These are phyloP conservation scores for Craspedostauros australis DNA, from an alignment of 108 stramenopile species.

Conservation along the genomic window DNA sequence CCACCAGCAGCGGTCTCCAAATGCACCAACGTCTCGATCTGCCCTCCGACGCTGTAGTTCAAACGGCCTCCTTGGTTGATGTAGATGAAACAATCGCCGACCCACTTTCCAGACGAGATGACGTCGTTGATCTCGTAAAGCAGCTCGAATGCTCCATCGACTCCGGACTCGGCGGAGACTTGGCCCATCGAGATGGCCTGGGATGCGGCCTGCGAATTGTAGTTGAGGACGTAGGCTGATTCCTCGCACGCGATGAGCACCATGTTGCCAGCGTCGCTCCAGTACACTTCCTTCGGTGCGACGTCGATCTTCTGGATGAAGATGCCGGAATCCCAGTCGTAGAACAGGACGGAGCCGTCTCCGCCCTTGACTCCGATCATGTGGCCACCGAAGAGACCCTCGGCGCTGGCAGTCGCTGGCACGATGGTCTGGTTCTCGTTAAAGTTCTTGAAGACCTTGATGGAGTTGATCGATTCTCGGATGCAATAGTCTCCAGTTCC, in stretches of 20 bases:
- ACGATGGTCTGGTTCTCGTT: conserved; percentile 76
- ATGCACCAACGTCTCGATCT: conserved; percentile 95
- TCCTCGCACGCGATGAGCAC: conserved; percentile 89
- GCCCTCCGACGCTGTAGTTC: conserved; percentile 97
- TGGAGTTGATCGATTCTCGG: conserved; percentile 85
- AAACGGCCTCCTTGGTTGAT: conserved; percentile 86
- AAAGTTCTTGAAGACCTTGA: conserved; percentile 97
- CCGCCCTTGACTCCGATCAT: conserved; percentile 89
- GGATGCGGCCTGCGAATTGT: conserved; percentile 77
- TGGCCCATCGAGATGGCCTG: conserved; percentile 80
- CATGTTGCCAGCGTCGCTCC: conserved; percentile 94
- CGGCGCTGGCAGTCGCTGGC: conserved; percentile 89
- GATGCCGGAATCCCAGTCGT: conserved; percentile 93
- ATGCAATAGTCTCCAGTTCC: conserved; percentile 98
- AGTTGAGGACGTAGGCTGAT: conserved; percentile 85
- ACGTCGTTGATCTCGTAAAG: conserved; percentile 88
- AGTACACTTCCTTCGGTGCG: conserved; percentile 89
- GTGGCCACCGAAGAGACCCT: conserved; percentile 93
- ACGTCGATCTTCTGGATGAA: conserved; percentile 97
- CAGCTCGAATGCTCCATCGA: conserved; percentile 94
- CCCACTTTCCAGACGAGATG: conserved; percentile 95
- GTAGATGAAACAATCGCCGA: conserved; percentile 99
- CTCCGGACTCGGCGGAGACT: conserved; percentile 88
- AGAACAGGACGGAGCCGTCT: conserved; percentile 90
- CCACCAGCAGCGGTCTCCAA: conserved; percentile 84